Percentiles rank a stretch among this genome's conserved stretches.
Conservation (phyloP, 2,329 filamentous ascomycete species). For the Colletotrichum filicis region DNA sequence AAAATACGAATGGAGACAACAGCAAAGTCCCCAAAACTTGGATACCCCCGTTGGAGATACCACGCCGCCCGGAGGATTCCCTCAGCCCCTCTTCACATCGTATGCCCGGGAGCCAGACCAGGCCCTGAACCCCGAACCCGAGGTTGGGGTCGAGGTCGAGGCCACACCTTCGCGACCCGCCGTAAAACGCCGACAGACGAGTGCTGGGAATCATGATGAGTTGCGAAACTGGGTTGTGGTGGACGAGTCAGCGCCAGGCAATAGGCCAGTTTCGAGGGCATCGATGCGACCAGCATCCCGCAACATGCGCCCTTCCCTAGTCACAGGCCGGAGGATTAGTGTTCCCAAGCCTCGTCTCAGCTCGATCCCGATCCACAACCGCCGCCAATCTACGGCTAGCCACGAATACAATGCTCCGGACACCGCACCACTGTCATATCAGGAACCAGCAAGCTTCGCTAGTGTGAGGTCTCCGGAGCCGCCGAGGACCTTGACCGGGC, state of each 20-base stretch:
- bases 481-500: constrained; percentile 44
- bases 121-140: constrained; percentile 43
- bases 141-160: constrained; percentile 45
- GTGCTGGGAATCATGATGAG: constrained; percentile 60
- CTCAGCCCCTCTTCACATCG: constrained; percentile 43
- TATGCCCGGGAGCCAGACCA: constrained; percentile 41
- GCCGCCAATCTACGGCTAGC: constrained; percentile 42
- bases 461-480: constrained; percentile 54
- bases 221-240: constrained; percentile 80
- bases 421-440: constrained; percentile 47
- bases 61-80: constrained; percentile 39
- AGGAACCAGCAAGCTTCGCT: constrained; percentile 56
- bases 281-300: constrained; percentile 33
- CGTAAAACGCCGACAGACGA: constrained; percentile 66
- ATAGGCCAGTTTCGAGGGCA: constrained; percentile 21
- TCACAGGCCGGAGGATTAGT: constrained; percentile 57
- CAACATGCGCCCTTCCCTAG: constrained; percentile 42
- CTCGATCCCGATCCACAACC: constrained; percentile 45
- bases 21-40: neutral
- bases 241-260: constrained; percentile 46
- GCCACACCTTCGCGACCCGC: constrained; percentile 57
- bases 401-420: constrained; percentile 41
- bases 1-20: neutral
- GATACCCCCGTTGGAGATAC: constrained; percentile 6
- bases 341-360: constrained; percentile 51